phyloP scores from a whole-genome alignment of 2,329 filamentous ascomycete genomes.

The Colletotrichum sp. region DNA sequence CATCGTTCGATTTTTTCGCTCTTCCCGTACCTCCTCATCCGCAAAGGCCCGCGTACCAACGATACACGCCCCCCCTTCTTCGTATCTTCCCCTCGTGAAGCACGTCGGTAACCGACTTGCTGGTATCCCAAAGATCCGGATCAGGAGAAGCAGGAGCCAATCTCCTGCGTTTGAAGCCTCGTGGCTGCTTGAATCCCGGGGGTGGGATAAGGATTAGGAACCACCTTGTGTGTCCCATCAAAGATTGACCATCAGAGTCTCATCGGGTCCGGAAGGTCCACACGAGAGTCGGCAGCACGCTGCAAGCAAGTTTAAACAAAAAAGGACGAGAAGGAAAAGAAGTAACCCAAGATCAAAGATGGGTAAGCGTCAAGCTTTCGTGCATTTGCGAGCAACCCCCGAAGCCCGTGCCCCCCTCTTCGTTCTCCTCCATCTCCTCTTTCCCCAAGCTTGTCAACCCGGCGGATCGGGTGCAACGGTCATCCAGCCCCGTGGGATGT shows the following conservation, averaged over 20 bases:
- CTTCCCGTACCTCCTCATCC: background rate
- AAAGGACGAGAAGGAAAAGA: background rate
- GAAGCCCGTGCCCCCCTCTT: background rate
- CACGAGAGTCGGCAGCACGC: background rate
- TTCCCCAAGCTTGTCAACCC: slow-evolving; percentile 9
- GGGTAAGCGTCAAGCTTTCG: slow-evolving; percentile 18
- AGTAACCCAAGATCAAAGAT: background rate
- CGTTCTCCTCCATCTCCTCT: slow-evolving; percentile 4
- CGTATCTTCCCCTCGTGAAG: background rate
- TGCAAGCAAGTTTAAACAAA: background rate
- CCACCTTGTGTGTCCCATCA: background rate
- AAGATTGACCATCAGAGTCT: background rate
- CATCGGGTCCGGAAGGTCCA: background rate
- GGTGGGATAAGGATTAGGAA: background rate
- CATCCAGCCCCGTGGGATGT: slow-evolving; percentile 11
- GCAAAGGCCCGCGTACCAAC: slow-evolving; percentile 1
- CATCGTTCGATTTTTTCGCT: slow-evolving; percentile 7
- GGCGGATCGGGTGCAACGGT: slow-evolving; percentile 9
- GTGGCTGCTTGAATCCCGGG: background rate
- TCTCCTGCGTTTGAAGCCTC: background rate
- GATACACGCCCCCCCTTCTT: background rate
- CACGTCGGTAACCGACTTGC: background rate
- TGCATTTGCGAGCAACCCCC: background rate
- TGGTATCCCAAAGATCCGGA: slow-evolving; percentile 4
- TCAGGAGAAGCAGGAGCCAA: background rate